Percentiles rank a stretch among this genome's conserved stretches.
These are phyloP conservation scores for Fusarium dlaminii DNA, from an alignment of 2,329 filamentous ascomycete species.

Conservation along the genomic window DNA sequence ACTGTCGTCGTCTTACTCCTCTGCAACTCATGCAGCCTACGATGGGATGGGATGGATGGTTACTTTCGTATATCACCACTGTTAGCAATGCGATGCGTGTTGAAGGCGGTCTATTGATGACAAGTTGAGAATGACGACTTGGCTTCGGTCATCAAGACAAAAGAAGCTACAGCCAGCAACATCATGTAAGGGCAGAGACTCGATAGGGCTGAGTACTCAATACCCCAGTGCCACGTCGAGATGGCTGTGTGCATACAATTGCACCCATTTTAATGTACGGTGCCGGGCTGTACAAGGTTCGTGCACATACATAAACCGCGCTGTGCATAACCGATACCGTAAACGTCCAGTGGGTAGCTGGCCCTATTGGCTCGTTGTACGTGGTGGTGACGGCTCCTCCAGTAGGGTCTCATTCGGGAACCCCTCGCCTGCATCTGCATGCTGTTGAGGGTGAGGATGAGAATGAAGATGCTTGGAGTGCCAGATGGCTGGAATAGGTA, in stretches of 20 bases:
- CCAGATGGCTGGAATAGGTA: slow-evolving; percentile 29
- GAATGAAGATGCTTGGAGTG: slow-evolving; percentile 19
- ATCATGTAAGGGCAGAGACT: slow-evolving; percentile 16
- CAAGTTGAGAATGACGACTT: slow-evolving; percentile 1
- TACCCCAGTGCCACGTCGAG: slow-evolving; percentile 37
- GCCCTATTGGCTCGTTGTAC: slow-evolving; percentile 18
- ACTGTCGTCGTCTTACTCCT: slow-evolving; percentile 20
- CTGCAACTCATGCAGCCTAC: background rate
- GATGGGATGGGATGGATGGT: background rate
- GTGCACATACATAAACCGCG: slow-evolving; percentile 13
- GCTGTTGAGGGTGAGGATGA: background rate
- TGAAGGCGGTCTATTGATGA: background rate
- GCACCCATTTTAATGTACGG: background rate
- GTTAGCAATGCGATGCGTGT: background rate
- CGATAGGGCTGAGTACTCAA: slow-evolving; percentile 41
- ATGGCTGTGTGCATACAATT: slow-evolving; percentile 33
- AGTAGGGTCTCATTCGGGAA: slow-evolving; percentile 37
- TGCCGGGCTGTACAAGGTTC: slow-evolving; percentile 16
- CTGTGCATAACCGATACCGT: slow-evolving; percentile 30
- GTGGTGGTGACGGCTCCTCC: slow-evolving; percentile 1
- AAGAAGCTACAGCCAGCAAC: slow-evolving; percentile 1
- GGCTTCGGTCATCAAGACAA: slow-evolving; percentile 5
- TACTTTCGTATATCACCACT: background rate
- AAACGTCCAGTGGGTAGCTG: slow-evolving; percentile 27
- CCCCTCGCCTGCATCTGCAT: slow-evolving; percentile 28